A percentile compares a stretch with the other conserved stretches of the same genome.
phyloP scores from a whole-genome alignment of 331 rosid species.

The Spiraea crenata region DNA sequence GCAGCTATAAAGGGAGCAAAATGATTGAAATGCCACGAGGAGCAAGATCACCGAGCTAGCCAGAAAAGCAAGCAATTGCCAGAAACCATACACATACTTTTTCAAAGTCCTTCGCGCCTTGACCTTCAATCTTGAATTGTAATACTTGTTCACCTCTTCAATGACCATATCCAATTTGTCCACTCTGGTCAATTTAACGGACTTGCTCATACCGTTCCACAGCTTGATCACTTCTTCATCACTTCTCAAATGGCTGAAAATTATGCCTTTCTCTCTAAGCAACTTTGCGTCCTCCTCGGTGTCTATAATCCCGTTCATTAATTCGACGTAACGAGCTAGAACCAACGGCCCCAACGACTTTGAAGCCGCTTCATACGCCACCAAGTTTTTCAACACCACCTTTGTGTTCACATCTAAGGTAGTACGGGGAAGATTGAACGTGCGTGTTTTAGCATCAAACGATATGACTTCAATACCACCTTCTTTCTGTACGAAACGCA shows the following conservation, averaged over 20 bases:
- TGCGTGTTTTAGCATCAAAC: constrained; percentile 44
- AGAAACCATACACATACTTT: no score
- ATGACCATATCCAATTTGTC: constrained; percentile 9
- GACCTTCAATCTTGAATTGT: no score
- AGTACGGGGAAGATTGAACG: constrained; percentile 51
- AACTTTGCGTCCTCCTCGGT: constrained; percentile 57
- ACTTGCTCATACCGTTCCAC: constrained; percentile 83
- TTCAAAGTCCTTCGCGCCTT: no score
- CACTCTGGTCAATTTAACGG: constrained; percentile 59
- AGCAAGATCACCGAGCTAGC: no score
- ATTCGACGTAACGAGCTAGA: constrained; percentile 58
- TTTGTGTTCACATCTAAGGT: constrained; percentile 56
- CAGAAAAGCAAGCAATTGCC: no score
- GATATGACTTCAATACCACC: constrained; percentile 44
- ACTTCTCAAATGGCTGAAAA: constrained; percentile 62
- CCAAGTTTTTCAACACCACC: constrained; percentile 57
- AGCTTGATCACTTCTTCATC: constrained; percentile 55
- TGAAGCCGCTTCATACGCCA: constrained; percentile 67
- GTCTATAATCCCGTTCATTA: constrained; percentile 77
- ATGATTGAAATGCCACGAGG: no score
- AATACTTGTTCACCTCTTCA: no score
- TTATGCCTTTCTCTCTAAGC: constrained; percentile 49
- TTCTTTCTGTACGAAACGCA: constrained; percentile 34
- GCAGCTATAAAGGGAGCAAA: constrained; percentile 3
- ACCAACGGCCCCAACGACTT: constrained; percentile 55